Conservation (phyloP, 768 basidiomycete species). For the Tricholoma flavovirens region DNA sequence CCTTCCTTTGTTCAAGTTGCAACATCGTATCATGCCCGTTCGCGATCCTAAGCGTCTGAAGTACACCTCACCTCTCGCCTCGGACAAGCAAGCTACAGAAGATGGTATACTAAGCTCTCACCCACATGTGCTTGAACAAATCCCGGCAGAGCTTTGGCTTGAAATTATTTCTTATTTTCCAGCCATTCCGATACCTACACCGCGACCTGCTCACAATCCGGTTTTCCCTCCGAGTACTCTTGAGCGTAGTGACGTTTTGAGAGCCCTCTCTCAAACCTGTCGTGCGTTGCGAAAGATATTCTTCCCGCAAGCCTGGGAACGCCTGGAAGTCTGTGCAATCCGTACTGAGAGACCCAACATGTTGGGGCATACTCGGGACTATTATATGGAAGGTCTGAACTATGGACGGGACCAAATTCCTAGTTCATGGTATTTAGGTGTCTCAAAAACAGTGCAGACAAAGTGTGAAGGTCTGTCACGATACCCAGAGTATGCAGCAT, state of each 20-base stretch:
- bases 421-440: constrained; percentile 19
- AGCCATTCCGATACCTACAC: constrained; percentile 16
- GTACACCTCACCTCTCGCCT: neutral
- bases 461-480: constrained; percentile 19
- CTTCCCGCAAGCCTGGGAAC: constrained; percentile 25
- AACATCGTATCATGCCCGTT: neutral
- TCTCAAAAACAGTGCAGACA: constrained; percentile 20
- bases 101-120: neutral
- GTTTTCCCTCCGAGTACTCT: constrained; percentile 18
- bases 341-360: neutral
- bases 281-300: constrained; percentile 21
- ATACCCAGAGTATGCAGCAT: constrained; percentile 16
- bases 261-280: constrained; percentile 31
- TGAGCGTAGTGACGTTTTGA: constrained; percentile 23
- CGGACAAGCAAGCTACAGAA: neutral
- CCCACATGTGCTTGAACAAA: constrained; percentile 13
- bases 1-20: neutral
- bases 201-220: constrained; percentile 3
- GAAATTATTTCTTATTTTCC: constrained; percentile 27
- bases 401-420: neutral
- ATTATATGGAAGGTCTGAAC: neutral
- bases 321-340: constrained; percentile 24
- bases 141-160: constrained; percentile 25
- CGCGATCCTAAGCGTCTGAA: neutral
- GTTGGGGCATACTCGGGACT: neutral